Base-by-base conservation (phyloP, 768 basidiomycete species). In the Termitomyces sp. region DNA sequence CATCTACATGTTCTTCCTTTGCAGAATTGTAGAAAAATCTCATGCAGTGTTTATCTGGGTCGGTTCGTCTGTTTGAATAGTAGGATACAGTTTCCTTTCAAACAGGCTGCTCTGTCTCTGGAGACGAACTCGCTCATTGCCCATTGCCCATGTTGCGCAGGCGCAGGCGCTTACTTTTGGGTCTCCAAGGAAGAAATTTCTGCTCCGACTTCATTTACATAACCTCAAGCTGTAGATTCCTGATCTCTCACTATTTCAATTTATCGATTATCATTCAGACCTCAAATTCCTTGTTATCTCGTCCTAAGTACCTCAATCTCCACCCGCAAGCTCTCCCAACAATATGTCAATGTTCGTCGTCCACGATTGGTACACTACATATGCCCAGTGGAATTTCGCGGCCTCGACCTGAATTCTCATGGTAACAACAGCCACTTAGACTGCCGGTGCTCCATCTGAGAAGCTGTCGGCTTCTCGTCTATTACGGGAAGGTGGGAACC, bases 401-500 rank as follows among this genome's bases (percentile, higher is more conserved):
- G n/a, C 9, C 7, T 20, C 8, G 10, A 37, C 16, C 39, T 41
- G 39, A 12, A 41, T n/a, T 20, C 26, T 1, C 16, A 12, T 37
- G 24, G 36, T 36, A n/a, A 51, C 36, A 51, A 18, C 16, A 12
- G 14, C 16, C 49, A 26, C 50, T 63, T 12, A 24, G 53, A 36
- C 50, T 8, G 31, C 27, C 37, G 29, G n/a, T 13, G 31, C 46
- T n/a, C 50, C 41, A 41, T 29, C 8, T 6, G 10, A 52, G 51
- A 52, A 52, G 51, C 26, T 52, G 37, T 52, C n/a, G n/a, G 50
- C n/a, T 52, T 52, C 42, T 53, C 52, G 22, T 44, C 32, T 43
- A 34, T 53, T 9, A 42, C 52, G 20, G 3, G 22, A 41, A 24
- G 32, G 24, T 37, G 18, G 24, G 18, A 9, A 26, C 34, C 24